Evolutionary conservation across 768 basidiomycete genomes (phyloP).

Genomic region (Stropharia rugosoannulata): DNA sequence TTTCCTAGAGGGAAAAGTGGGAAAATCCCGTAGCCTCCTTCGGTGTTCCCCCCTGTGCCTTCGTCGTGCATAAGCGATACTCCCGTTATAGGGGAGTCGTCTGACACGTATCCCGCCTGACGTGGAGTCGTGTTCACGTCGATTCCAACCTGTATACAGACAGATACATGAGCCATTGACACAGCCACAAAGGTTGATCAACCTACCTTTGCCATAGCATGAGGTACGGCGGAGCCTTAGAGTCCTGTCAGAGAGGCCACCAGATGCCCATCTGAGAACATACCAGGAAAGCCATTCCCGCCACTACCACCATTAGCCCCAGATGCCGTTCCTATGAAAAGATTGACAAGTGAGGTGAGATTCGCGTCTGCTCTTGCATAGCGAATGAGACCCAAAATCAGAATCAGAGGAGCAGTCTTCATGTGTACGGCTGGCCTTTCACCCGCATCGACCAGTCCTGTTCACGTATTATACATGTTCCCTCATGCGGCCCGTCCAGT

Average conservation of each 20-base stretch:
- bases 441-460: too few relatives aligned
- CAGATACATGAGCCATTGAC: background rate
- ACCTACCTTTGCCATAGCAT: slow-evolving; percentile 51
- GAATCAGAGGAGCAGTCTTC: background rate
- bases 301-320: slow-evolving; percentile 44
- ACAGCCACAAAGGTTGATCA: background rate
- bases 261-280: background rate
- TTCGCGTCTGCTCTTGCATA: slow-evolving; percentile 17
- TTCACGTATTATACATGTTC: too few relatives aligned
- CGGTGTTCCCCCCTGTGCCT: slow-evolving; percentile 51
- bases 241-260: background rate
- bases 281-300: slow-evolving; percentile 50
- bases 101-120: slow-evolving; percentile 50
- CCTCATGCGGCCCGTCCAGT: too few relatives aligned
- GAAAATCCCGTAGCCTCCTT: slow-evolving; percentile 52
- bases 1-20: slow-evolving; percentile 45
- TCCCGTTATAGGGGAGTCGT: slow-evolving; percentile 42
- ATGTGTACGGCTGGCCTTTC: background rate
- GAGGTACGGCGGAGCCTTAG: slow-evolving; percentile 43
- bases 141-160: slow-evolving; percentile 40
- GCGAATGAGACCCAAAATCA: background rate
- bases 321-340: slow-evolving; percentile 51
- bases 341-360: slow-evolving; percentile 45
- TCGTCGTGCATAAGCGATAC: slow-evolving; percentile 56
- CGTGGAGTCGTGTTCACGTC: slow-evolving; percentile 48